Base-by-base conservation (phyloP, 2,329 filamentous ascomycete species). In the Diaporthe sp. region DNA sequence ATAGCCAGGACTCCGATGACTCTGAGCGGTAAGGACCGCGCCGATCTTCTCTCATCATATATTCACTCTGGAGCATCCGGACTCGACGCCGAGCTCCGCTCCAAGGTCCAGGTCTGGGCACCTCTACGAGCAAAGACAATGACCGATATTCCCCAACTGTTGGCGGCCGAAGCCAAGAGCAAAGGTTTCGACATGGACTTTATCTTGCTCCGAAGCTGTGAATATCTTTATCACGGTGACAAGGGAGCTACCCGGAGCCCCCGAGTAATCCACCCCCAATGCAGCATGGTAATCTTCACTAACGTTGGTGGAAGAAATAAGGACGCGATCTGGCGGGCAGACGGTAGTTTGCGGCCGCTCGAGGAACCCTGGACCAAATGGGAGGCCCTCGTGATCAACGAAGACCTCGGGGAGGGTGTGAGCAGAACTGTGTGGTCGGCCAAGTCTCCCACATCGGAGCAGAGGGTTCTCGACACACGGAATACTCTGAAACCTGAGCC, bases 211-310 rank as follows among this genome's bases (percentile, higher is more conserved):
- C 39, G 60, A 28, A 63, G 60, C 39, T 44, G 39, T 31, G 60
- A 63, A 20, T 63, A 63, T 1, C 15, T 44, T 8, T 44, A 44
- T 44, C 13, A 63, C 17, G 37, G 60, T 31, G 37, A 44, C n/a
- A 63, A 63, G 39, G 37, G 60, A 47, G 60, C 60, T 31, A 28
- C 39, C 15, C 60, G 39, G 3, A 2, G 22, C 6, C 60, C 60
- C 1, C 39, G 39, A 44, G 39, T 5, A 20, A 63, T 63, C 8
- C 60, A 63, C 39, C 39, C 60, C n/a, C n/a, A 63, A 9, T 63
- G 60, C n/a, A 63, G 39, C 25, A 63, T 44, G 60, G 60, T 63
- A 42, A 28, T 63, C 22, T 63, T 44, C 60, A 63, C 60, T 1
- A 63, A 44, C 37, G 17, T 28, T 25, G 39, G 39, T 2, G 60